These are phyloP conservation scores for Calonectria pteridis DNA, from an alignment of 2,329 filamentous ascomycete genomes.

Conservation along the genomic window DNA sequence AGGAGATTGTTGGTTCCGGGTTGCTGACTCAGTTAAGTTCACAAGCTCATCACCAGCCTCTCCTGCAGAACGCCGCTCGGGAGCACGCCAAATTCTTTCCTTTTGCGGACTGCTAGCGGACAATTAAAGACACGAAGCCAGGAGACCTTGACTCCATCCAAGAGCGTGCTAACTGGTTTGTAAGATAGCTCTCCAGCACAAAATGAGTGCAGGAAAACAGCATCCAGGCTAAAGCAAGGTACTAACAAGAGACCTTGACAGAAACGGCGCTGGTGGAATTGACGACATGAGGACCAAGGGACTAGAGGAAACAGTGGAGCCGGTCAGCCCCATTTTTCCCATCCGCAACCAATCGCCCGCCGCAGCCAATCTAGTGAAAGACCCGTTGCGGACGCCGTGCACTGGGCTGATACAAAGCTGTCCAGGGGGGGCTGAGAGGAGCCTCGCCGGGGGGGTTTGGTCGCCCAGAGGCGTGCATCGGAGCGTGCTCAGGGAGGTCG, in stretches of 20 bases:
- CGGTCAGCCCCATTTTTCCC: not conserved
- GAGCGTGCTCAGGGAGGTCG: not conserved
- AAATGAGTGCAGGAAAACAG: constrained; percentile 19
- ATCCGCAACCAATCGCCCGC: constrained; percentile 19
- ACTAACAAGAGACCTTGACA: constrained; percentile 18
- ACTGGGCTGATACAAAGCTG: constrained; percentile 15
- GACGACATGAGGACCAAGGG: constrained; percentile 19
- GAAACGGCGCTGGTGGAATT: constrained; percentile 28
- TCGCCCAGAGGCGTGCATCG: not conserved
- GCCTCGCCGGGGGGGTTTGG: not conserved
- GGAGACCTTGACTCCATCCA: not conserved
- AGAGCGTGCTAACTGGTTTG: constrained; percentile 1
- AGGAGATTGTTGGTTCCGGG: constrained; percentile 14
- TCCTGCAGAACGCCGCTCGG: not conserved
- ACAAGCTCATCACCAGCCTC: constrained; percentile 18
- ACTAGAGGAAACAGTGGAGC: constrained; percentile 12
- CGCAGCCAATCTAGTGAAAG: constrained; percentile 34
- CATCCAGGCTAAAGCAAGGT: constrained; percentile 27
- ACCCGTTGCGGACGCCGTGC: constrained; percentile 29
- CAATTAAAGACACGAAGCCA: constrained; percentile 2
- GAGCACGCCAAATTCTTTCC: constrained; percentile 6
- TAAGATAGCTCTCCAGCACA: constrained; percentile 9
- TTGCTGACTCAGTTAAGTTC: constrained; percentile 26
- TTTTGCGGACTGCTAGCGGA: constrained; percentile 10
- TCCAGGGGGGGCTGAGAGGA: constrained; percentile 12